Base-by-base conservation (phyloP, 2,329 filamentous ascomycete species). In the Capronia americana region DNA sequence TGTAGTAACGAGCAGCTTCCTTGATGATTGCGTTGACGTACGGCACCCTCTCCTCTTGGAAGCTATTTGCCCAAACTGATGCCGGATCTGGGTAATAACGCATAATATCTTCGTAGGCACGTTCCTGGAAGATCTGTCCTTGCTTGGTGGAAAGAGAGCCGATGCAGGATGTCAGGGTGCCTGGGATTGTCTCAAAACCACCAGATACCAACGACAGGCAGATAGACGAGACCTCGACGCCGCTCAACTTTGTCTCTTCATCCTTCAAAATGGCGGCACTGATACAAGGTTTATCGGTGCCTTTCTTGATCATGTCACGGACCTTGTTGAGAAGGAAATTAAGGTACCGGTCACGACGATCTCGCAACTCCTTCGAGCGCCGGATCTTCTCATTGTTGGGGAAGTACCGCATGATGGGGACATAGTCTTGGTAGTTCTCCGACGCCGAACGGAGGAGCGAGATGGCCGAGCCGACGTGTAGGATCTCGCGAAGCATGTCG, bases 361-460 rank as follows among this genome's bases (percentile, higher is more conserved):
- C 78, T 50, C 89, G 84, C 72, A 88, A 88, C 65, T 88, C 85
- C 12, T 84, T 80, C 0, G 90, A 88, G 10, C 68, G 63, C 54
- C 57, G 62, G 46, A 84, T 91, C 62, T 78, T 78, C 65, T 85
- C 82, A 17, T 82, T 85, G 1, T 85, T 83, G 67, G 85, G 84
- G 10, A 76, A 58, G 1, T 91, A 77, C 14, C 91, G 84, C 69
- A 93, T 74, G 0, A 93, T 74, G 0, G 91, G 91, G 6, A 93
- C 85, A 69, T 93, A 93, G 74, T 94, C 91, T 72, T 92, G 89
- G 82, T 90, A 89, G 73, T 93, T 93, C 73, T 92, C 91, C 58
- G 88, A 91, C 1, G 90, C 92, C n/a, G 86, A 90, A 54, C 91
- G 81, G 70, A 92, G 88, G 69, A 89, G 89, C 62, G 87, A 89